Evolutionary conservation across 1,284 basidiomycete species (phyloP).

Genomic region (Austropuccinia psidii): DNA sequence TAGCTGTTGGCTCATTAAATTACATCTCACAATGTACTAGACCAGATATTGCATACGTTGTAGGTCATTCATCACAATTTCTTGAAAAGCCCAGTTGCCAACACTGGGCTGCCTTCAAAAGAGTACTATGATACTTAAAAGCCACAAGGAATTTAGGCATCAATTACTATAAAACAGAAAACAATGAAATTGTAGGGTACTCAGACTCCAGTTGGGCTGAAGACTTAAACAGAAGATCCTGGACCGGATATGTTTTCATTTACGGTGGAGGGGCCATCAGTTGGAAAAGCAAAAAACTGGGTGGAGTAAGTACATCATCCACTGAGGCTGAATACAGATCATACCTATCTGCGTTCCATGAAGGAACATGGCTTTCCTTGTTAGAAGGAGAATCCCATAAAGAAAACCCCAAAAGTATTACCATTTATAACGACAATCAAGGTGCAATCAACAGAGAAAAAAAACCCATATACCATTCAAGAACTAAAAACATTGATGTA

Average conservation of each 20-base stretch:
- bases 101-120: slow-evolving; percentile 23
- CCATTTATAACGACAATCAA: slow-evolving; percentile 14
- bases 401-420: no score
- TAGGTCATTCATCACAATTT: slow-evolving; percentile 24
- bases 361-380: slow-evolving; percentile 22
- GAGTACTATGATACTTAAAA: slow-evolving; percentile 25
- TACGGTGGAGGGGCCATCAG: no score
- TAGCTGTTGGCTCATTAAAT: slow-evolving; percentile 19
- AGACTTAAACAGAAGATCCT: no score
- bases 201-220: slow-evolving; percentile 27
- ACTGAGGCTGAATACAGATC: slow-evolving; percentile 21
- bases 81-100: slow-evolving; percentile 6
- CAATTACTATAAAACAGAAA: not conserved
- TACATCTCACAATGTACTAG: slow-evolving; percentile 29
- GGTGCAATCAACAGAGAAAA: not conserved
- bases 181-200: slow-evolving; percentile 10
- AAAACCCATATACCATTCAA: slow-evolving; percentile 11
- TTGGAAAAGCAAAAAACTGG: slow-evolving; percentile 18
- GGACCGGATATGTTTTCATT: no score
- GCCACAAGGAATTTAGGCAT: slow-evolving; percentile 11
- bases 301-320: slow-evolving; percentile 12
- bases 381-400: not conserved
- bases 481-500: not conserved
- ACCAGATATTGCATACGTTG: slow-evolving; percentile 28
- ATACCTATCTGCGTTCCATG: slow-evolving; percentile 4